A percentile compares a stretch with the other conserved stretches of the same genome.
Conservation (phyloP, 2,329 filamentous ascomycete genomes). For the Neonectria magnoliae region DNA sequence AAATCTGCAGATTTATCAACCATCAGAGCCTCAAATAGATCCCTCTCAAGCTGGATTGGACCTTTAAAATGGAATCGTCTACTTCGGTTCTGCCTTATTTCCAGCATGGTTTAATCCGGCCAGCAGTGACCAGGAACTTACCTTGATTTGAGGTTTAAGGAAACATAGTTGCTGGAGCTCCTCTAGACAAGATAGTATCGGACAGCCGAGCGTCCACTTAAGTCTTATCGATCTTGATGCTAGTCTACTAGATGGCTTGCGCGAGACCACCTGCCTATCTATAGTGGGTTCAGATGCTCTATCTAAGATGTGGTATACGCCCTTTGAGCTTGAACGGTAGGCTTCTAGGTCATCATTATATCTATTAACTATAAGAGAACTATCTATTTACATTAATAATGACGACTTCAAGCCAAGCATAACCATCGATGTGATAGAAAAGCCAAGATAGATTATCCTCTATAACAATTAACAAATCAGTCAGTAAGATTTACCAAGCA, state of each 20-base stretch:
- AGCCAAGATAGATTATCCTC: background rate
- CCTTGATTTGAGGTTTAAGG: background rate
- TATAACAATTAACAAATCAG: background rate
- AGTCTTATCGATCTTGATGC: conserved; percentile 67
- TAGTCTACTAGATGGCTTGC: conserved; percentile 61
- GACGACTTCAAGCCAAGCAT: background rate
- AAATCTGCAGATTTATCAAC: conserved; percentile 71
- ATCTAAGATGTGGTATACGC: conserved; percentile 64
- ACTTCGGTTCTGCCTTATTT: background rate
- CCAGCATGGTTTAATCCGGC: background rate
- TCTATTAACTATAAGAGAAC: background rate
- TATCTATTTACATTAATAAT: background rate
- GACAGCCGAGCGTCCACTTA: conserved; percentile 55
- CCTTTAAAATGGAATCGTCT: background rate
- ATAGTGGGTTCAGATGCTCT: conserved; percentile 69
- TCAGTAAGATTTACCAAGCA: background rate
- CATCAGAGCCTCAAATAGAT: conserved; percentile 60
- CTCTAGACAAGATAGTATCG: conserved; percentile 47
- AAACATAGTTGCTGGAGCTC: conserved; percentile 26
- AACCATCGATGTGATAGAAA: background rate
- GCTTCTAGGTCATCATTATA: conserved; percentile 51
- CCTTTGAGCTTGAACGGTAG: conserved; percentile 72
- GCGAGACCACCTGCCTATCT: conserved; percentile 64
- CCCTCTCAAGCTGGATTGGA: conserved; percentile 53
- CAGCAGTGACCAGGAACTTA: background rate